Conservation (phyloP, 2,329 filamentous ascomycete genomes). For the Fusarium dlaminii region DNA sequence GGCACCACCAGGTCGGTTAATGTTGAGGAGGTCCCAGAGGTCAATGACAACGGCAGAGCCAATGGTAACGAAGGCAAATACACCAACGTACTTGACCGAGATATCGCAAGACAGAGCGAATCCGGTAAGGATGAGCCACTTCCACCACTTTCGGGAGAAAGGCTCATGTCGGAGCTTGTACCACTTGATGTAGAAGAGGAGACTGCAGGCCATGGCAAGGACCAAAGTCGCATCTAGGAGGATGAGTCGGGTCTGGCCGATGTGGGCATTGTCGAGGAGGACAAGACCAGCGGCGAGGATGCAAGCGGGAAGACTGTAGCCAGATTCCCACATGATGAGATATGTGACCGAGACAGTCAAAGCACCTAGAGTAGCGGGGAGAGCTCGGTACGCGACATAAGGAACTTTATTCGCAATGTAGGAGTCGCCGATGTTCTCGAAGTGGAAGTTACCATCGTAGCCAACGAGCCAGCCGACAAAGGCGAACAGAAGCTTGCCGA, state of each 20-base stretch:
- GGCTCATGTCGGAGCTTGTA: slow-evolving; percentile 93
- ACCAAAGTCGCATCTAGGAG: slow-evolving; percentile 94
- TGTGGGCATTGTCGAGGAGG: slow-evolving; percentile 96
- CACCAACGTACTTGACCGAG: slow-evolving; percentile 96
- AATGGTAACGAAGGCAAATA: slow-evolving; percentile 97
- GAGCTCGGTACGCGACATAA: slow-evolving; percentile 92
- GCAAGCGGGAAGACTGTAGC: slow-evolving; percentile 93
- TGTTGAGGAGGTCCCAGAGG: slow-evolving; percentile 91
- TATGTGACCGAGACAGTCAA: slow-evolving; percentile 94
- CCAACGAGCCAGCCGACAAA: slow-evolving; percentile 97
- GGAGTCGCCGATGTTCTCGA: slow-evolving; percentile 99
- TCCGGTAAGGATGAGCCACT: slow-evolving; percentile 95
- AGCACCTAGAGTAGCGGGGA: slow-evolving; percentile 91
- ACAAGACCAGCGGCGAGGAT: slow-evolving; percentile 86
- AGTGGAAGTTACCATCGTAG: slow-evolving; percentile 96
- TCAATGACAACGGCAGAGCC: slow-evolving; percentile 94
- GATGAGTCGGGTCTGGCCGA: slow-evolving; percentile 95
- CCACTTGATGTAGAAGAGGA: slow-evolving; percentile 95
- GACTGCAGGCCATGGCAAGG: slow-evolving; percentile 93
- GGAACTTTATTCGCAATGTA: slow-evolving; percentile 98
- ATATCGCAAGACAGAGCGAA: slow-evolving; percentile 97
- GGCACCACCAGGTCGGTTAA: slow-evolving; percentile 85
- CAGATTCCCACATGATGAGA: slow-evolving; percentile 99
- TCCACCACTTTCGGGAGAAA: slow-evolving; percentile 99
- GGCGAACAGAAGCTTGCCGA: slow-evolving; percentile 97